Conservation (phyloP, 768 basidiomycete species). For the Auricularia sp. region DNA sequence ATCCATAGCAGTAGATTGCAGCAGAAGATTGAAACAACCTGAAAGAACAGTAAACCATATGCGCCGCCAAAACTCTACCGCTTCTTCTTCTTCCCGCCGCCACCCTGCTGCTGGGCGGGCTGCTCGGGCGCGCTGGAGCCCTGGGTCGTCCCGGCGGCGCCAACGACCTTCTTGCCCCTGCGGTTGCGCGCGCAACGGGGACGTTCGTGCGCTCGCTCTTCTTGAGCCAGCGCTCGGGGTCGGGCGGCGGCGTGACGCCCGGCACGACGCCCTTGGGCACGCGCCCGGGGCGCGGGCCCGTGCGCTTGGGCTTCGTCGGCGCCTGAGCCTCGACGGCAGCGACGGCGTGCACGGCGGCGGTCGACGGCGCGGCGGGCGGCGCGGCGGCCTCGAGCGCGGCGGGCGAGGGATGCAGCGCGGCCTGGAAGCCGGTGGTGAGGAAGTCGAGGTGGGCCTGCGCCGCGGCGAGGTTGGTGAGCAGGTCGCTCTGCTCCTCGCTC, state of each 20-base stretch:
- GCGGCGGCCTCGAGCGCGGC: constrained; percentile 50
- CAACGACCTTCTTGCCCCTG: constrained; percentile 41
- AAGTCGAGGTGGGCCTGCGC: constrained; percentile 79
- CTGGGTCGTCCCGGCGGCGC: constrained; percentile 59
- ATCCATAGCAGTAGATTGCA: too few species aligned
- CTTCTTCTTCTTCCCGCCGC: constrained; percentile 52
- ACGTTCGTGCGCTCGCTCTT: constrained; percentile 66
- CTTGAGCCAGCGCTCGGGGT: constrained; percentile 84
- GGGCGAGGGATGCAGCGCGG: constrained; percentile 53
- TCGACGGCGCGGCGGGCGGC: constrained; percentile 39
- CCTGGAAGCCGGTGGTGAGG: constrained; percentile 55
- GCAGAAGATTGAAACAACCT: too few species aligned
- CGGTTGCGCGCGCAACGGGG: constrained; percentile 27
- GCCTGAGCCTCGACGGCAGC: constrained; percentile 17
- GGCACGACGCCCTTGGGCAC: constrained; percentile 67
- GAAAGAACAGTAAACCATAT: too few species aligned
- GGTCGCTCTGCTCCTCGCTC: constrained; percentile 81
- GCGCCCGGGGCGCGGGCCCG: constrained; percentile 36
- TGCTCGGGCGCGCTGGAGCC: constrained; percentile 25
- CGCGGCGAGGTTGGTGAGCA: constrained; percentile 76
- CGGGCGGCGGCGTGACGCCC: constrained; percentile 72
- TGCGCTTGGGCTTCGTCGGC: constrained; percentile 25
- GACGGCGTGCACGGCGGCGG: constrained; percentile 16
- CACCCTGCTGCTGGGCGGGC: constrained; percentile 16
- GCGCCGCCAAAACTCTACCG: constrained; percentile 25